Percentiles rank a stretch among this genome's conserved stretches.
Evolutionary conservation across 2,329 filamentous ascomycete genomes (phyloP).

Genomic region (Arthrobotrys musiformis): DNA sequence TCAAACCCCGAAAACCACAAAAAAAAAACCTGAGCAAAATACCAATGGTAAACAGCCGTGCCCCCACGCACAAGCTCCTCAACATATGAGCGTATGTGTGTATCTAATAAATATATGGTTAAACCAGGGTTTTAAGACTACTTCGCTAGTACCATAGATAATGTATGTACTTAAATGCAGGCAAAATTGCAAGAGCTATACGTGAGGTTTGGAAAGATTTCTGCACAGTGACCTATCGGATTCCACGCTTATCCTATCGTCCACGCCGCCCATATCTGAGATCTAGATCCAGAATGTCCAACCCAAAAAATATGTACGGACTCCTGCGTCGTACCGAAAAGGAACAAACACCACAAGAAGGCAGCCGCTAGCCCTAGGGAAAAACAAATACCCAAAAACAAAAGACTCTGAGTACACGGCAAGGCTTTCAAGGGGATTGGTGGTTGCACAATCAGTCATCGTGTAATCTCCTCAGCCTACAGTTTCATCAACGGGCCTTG

Average conservation of each 20-base stretch:
- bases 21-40: neutral
- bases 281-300: constrained; percentile 30
- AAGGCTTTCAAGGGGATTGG: no score
- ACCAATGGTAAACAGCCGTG: neutral
- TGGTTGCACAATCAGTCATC: neutral
- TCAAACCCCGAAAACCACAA: neutral
- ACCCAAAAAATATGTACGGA: neutral
- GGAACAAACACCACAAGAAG: neutral
- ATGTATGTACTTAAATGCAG: no score
- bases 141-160: no score
- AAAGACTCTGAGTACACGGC: no score
- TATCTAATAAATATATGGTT: no score
- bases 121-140: no score
- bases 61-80: neutral
- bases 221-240: constrained; percentile 17
- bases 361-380: constrained; percentile 4
- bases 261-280: constrained; percentile 3
- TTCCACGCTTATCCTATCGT: neutral
- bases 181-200: neutral
- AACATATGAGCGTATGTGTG: no score
- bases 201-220: neutral
- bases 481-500: neutral
- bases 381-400: neutral
- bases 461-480: constrained; percentile 3
- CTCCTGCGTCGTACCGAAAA: constrained; percentile 6